phyloP scores from a whole-genome alignment of 2,329 filamentous ascomycete genomes.

The Rasamsonia emersonii region DNA sequence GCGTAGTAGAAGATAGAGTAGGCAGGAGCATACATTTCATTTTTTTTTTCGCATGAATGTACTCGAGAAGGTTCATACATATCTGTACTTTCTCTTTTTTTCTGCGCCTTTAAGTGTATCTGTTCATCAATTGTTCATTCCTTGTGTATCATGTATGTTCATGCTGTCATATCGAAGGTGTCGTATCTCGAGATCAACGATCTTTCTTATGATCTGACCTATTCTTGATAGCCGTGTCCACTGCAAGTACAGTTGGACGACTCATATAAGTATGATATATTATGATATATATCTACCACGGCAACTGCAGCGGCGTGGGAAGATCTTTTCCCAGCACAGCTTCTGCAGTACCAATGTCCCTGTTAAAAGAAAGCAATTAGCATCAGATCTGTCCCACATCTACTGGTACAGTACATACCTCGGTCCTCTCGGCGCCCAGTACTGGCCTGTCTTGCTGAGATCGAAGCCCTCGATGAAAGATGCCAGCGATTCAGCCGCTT shows the following conservation, averaged over 20 bases:
- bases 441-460: conserved; percentile 59
- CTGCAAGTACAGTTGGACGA: neutral
- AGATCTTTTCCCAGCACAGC: conserved; percentile 53
- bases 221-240: too few species aligned
- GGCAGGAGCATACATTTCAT: too few species aligned
- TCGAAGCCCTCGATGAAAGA: conserved; percentile 57
- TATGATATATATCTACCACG: conserved; percentile 44
- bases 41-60: too few species aligned
- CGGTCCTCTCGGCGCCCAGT: conserved; percentile 64
- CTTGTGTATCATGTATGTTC: too few species aligned
- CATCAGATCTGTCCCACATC: conserved; percentile 10
- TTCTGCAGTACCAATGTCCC: conserved; percentile 62
- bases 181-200: too few species aligned
- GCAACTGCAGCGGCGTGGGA: conserved; percentile 56
- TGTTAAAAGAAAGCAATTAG: conserved; percentile 22
- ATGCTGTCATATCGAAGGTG: too few species aligned
- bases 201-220: too few species aligned
- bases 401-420: conserved; percentile 37
- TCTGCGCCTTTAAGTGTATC: too few species aligned
- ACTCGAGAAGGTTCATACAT: too few species aligned
- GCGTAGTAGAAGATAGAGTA: too few species aligned
- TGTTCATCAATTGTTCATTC: too few species aligned
- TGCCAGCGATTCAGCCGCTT: conserved; percentile 54
- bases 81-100: too few species aligned
- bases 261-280: neutral